Conservation (phyloP, 2,329 filamentous ascomycete species). For the Fusarium setosum region DNA sequence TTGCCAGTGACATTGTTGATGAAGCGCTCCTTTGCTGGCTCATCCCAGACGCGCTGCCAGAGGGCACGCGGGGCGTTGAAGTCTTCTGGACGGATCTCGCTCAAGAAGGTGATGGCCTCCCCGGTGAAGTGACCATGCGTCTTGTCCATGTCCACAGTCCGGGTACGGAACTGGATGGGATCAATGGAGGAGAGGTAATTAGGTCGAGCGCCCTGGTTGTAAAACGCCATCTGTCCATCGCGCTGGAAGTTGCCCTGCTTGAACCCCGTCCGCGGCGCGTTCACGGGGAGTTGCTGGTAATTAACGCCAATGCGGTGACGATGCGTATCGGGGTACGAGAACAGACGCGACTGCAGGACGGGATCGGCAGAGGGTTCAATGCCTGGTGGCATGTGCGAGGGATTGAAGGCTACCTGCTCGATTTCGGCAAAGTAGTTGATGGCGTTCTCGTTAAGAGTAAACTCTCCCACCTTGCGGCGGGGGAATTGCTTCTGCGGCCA, state of each 20-base stretch:
- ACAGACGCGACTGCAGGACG: constrained; percentile 69
- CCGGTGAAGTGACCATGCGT: constrained; percentile 29
- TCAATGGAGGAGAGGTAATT: constrained; percentile 31
- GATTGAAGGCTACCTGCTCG: constrained; percentile 75
- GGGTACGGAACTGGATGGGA: constrained; percentile 18
- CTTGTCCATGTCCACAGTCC: constrained; percentile 21
- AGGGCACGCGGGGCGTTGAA: constrained; percentile 19
- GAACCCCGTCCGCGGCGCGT: constrained; percentile 10
- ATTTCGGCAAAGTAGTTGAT: constrained; percentile 73
- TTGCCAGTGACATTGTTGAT: constrained; percentile 70
- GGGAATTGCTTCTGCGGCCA: constrained; percentile 32
- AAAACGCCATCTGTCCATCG: constrained; percentile 29
- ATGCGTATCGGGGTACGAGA: constrained; percentile 72
- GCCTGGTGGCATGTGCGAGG: constrained; percentile 72
- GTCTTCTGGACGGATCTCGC: constrained; percentile 25
- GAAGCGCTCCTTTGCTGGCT: constrained; percentile 54
- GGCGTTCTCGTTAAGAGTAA: constrained; percentile 75
- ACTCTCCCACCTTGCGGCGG: constrained; percentile 64
- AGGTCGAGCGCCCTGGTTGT: constrained; percentile 26
- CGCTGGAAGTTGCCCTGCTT: constrained; percentile 29
- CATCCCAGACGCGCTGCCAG: constrained; percentile 18
- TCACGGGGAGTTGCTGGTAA: constrained; percentile 57
- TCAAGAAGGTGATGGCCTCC: constrained; percentile 28
- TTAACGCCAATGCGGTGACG: constrained; percentile 72
- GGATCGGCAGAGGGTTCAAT: constrained; percentile 72